Conservation (phyloP, 805 yeast species). For the Wickerhamomyces canadensis region DNA sequence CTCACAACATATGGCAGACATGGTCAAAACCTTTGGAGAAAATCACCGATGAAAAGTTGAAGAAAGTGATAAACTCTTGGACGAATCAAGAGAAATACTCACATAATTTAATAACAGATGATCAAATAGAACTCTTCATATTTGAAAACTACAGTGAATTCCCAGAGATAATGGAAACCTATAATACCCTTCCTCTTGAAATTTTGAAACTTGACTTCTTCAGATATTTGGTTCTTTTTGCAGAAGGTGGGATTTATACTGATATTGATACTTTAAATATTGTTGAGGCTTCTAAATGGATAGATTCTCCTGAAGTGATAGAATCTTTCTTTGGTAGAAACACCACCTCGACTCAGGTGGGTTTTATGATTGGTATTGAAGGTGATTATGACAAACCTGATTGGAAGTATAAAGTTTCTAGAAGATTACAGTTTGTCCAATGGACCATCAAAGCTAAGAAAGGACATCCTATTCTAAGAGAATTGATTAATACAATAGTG, state of each 20-base stretch:
- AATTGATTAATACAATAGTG: slow-evolving; percentile 46
- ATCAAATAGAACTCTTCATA: slow-evolving; percentile 33
- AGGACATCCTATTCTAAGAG: slow-evolving; percentile 55
- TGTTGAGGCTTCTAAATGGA: slow-evolving; percentile 49
- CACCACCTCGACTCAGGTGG: slow-evolving; percentile 31
- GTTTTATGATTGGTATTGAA: slow-evolving; percentile 51
- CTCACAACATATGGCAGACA: slow-evolving; percentile 44
- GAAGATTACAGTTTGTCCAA: slow-evolving; percentile 58
- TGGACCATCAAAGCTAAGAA: slow-evolving; percentile 58
- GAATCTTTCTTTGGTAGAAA: slow-evolving; percentile 14
- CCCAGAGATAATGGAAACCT: slow-evolving; percentile 51
- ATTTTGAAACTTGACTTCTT: slow-evolving; percentile 51
- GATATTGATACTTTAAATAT: slow-evolving; percentile 49
- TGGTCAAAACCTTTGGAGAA: slow-evolving; percentile 31
- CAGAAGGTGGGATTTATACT: slow-evolving; percentile 57
- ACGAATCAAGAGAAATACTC: slow-evolving; percentile 9
- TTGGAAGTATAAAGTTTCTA: slow-evolving; percentile 46
- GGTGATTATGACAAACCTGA: slow-evolving; percentile 46
- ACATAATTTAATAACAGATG: slow-evolving; percentile 30
- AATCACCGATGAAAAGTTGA: slow-evolving; percentile 26
- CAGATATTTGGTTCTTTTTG: slow-evolving; percentile 44
- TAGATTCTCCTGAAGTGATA: slow-evolving; percentile 34
- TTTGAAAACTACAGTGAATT: slow-evolving; percentile 27
- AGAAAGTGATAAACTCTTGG: slow-evolving; percentile 17
- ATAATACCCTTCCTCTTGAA: slow-evolving; percentile 44